Base-by-base conservation (phyloP, 371 early-diverging fungal species). In the Syncephalastrum sp. region DNA sequence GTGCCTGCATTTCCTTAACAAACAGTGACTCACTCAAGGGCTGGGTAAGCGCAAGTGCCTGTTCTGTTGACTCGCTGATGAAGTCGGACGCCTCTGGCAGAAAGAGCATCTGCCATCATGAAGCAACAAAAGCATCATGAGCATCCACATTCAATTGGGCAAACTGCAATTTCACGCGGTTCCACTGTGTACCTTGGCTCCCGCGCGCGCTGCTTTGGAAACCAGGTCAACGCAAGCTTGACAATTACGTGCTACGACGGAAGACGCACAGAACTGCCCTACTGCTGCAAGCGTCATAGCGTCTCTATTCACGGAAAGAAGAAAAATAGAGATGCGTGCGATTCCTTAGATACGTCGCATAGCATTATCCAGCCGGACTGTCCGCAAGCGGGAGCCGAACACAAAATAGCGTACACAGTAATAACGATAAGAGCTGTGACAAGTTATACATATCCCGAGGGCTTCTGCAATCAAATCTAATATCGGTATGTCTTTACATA, bases 1-100 rank as follows among this genome's bases (percentile, higher is more conserved):
- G 75, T 33, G 80, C 56, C 44, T 77, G 76, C 3, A 92, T 60
- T 12, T 68, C 81, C 27, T 59, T 55, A n/a, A 92, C 53, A 62
- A 91, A 93, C 14, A 60, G 53, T 0, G 78, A 79, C 19, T 52
- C 54, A 0, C 72, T 68, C 8, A 85, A 51, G 1, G 69, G 42
- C 15, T 77, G 72, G 1, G 91, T 77, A 14, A 90, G 70, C 5
- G 63, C 47, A 1, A 79, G 42, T 5, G 81, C 69, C 53, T 84
- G 78, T 15, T 74, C 72, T 15, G 65, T 67, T 42, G 68, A 68
- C 21, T 65, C 70, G 12, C 88, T 82, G 45, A 93, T 87, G 59
- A 90, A 94, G 67, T 94, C 94, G 25, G 87, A 85, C 5, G 90
- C 85, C 61, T 94, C 94, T 0, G 94, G 94, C 10, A 94, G 71